phyloP scores from a whole-genome alignment of 805 yeast species.

The Nakazawaea populi region DNA sequence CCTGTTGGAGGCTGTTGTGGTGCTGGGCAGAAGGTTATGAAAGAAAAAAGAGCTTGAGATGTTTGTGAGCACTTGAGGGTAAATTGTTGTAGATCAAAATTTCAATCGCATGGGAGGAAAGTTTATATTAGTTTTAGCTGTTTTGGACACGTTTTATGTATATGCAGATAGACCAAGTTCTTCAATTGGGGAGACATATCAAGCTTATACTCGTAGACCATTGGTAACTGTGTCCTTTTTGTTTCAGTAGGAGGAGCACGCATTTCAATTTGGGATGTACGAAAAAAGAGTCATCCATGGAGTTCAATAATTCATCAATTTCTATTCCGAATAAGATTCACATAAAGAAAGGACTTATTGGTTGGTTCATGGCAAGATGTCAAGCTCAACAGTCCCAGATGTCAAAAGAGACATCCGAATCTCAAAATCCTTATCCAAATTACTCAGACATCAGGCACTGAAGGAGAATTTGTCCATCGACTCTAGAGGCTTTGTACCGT shows the following conservation, averaged over 20 bases:
- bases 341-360: neutral
- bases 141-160: neutral
- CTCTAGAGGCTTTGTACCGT: conserved; percentile 55
- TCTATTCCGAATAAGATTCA: no score
- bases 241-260: no score
- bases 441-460: conserved; percentile 82
- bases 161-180: no score
- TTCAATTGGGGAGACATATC: no score
- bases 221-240: no score
- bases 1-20: conserved; percentile 53
- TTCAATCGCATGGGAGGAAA: neutral
- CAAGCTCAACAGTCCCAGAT: neutral
- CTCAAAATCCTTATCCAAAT: conserved; percentile 69
- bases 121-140: neutral
- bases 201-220: no score
- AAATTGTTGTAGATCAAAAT: neutral
- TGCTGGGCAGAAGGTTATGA: conserved; percentile 34
- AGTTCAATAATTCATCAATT: no score
- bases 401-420: conserved; percentile 43
- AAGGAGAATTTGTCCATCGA: conserved; percentile 64
- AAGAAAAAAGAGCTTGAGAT: conserved; percentile 12
- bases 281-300: no score
- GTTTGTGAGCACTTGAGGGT: neutral
- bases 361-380: neutral
- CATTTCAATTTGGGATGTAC: no score